phyloP scores from a whole-genome alignment of 352 stramenopile species.

The Thraustochytrium sp. region DNA sequence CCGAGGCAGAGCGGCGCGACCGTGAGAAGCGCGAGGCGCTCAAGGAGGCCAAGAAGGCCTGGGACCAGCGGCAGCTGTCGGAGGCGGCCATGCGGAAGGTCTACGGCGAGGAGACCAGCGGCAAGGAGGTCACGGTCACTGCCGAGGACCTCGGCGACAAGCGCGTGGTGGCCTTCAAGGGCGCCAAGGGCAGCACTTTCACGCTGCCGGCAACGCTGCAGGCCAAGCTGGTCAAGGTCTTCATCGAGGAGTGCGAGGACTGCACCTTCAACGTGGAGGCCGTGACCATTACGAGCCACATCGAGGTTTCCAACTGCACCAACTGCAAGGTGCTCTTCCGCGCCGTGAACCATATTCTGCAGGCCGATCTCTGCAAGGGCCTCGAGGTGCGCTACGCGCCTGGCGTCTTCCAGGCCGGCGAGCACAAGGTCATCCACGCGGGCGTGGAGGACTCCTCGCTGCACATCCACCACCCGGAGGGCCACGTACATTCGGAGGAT shows the following conservation, averaged over 20 bases:
- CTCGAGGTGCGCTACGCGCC: slow-evolving; percentile 50
- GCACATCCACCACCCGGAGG: slow-evolving; percentile 25
- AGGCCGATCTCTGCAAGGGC: slow-evolving; percentile 64
- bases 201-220: not conserved
- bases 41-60: slow-evolving; percentile 41
- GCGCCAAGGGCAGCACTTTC: slow-evolving; percentile 25
- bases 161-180: slow-evolving; percentile 42
- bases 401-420: slow-evolving; percentile 53
- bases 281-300: slow-evolving; percentile 44
- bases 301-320: slow-evolving; percentile 45
- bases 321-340: slow-evolving; percentile 23
- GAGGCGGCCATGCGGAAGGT: slow-evolving; percentile 29
- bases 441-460: slow-evolving; percentile 60
- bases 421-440: slow-evolving; percentile 65
- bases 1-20: slow-evolving; percentile 42
- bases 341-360: slow-evolving; percentile 59
- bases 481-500: slow-evolving; percentile 54
- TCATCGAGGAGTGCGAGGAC: slow-evolving; percentile 47
- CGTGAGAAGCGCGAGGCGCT: slow-evolving; percentile 41
- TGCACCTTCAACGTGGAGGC: slow-evolving; percentile 17
- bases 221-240: slow-evolving; percentile 47
- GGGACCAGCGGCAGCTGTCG: slow-evolving; percentile 44
- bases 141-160: slow-evolving; percentile 29
- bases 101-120: slow-evolving; percentile 6
- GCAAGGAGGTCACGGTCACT: slow-evolving; percentile 1